Evolutionary conservation across 2,329 filamentous ascomycete species (phyloP).

Genomic region (Talaromyces rugulosus): DNA sequence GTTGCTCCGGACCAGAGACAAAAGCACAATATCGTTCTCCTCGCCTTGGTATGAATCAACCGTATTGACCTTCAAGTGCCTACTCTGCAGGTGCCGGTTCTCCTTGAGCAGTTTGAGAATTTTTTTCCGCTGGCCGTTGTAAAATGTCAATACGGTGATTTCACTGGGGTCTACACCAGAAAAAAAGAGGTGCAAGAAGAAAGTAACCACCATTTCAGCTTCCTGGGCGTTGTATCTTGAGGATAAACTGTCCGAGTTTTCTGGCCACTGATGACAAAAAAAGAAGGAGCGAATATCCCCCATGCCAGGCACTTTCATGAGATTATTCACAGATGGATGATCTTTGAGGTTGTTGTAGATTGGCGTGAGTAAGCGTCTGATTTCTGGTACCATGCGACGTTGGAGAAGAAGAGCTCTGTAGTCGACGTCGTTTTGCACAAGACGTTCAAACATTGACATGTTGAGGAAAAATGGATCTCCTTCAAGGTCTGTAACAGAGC

Average conservation of each 20-base stretch:
- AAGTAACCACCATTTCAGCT: conserved; percentile 69
- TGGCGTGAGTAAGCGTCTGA: conserved; percentile 56
- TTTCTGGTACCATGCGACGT: conserved; percentile 67
- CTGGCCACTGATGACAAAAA: conserved; percentile 62
- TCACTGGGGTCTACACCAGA: conserved; percentile 58
- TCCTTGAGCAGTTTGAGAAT: conserved; percentile 49
- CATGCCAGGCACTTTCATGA: conserved; percentile 59
- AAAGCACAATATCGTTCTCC: conserved; percentile 76
- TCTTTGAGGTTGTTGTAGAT: conserved; percentile 60
- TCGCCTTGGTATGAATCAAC: conserved; percentile 91
- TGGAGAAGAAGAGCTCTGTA: conserved; percentile 65
- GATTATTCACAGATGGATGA: conserved; percentile 53
- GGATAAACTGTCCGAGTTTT: conserved; percentile 58
- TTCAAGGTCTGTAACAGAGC: conserved; percentile 58
- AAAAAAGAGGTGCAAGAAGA: conserved; percentile 66
- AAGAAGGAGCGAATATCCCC: conserved; percentile 57
- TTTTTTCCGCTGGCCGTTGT: conserved; percentile 73
- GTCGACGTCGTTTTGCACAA: conserved; percentile 62
- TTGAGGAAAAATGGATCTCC: conserved; percentile 62
- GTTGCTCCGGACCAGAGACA: conserved; percentile 76
- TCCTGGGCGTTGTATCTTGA: conserved; percentile 69
- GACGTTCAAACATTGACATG: conserved; percentile 73
- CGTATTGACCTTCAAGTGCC: conserved; percentile 62
- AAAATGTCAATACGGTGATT: conserved; percentile 83
- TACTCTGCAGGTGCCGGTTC: conserved; percentile 42